Conservation (phyloP, 305 asterid species). For the Fraxinus sp. region DNA sequence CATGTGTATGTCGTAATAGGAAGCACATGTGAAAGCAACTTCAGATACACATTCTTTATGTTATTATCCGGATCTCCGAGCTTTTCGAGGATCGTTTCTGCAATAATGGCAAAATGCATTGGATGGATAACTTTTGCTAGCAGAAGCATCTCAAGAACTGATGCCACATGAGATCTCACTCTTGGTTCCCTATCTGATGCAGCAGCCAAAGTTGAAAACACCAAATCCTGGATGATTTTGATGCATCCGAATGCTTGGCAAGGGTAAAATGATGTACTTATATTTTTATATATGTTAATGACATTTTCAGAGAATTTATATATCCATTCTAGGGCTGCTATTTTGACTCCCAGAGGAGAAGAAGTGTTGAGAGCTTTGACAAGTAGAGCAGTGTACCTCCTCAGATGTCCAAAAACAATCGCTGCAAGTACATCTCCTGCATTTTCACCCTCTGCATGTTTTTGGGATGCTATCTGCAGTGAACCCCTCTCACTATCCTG, state of each 20-base stretch:
- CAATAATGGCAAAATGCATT: slow-evolving; percentile 55
- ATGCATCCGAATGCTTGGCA: slow-evolving; percentile 66
- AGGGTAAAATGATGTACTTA: slow-evolving; percentile 53
- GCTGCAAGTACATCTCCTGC: slow-evolving; percentile 44
- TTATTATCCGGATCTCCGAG: slow-evolving; percentile 89
- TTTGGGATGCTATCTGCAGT: slow-evolving; percentile 39
- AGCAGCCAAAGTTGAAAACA: slow-evolving; percentile 63
- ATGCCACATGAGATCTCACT: slow-evolving; percentile 74
- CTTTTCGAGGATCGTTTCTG: slow-evolving; percentile 76
- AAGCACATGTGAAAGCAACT: slow-evolving; percentile 67
- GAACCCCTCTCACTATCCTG: slow-evolving; percentile 37
- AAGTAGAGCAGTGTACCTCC: slow-evolving; percentile 57
- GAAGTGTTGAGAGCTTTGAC: slow-evolving; percentile 61
- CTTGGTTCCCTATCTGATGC: slow-evolving; percentile 90
- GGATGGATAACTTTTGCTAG: slow-evolving; percentile 85
- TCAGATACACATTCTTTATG: slow-evolving; percentile 60
- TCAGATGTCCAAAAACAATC: slow-evolving; percentile 57
- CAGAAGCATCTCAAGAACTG: slow-evolving; percentile 70
- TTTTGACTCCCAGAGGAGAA: slow-evolving; percentile 80
- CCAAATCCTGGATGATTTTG: slow-evolving; percentile 62
- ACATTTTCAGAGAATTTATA: slow-evolving; percentile 65
- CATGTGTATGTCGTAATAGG: slow-evolving; percentile 70
- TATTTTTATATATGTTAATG: slow-evolving; percentile 39
- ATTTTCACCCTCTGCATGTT: slow-evolving; percentile 43
- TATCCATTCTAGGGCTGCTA: slow-evolving; percentile 82